Evolutionary conservation across 768 basidiomycete genomes (phyloP).

Genomic region (Pleurotus platypus): DNA sequence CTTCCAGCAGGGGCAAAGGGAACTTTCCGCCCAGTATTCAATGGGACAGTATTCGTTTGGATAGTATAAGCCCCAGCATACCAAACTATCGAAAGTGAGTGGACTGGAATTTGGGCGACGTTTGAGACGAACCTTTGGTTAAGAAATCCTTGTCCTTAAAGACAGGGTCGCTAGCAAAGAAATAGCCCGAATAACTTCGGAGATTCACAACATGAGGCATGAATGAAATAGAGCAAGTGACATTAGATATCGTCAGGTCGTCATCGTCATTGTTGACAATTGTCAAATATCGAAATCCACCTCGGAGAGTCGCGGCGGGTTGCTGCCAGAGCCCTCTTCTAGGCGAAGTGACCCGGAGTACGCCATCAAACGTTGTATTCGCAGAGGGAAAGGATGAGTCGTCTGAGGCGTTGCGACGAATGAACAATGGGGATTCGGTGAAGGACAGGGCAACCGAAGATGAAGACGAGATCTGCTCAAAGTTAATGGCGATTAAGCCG

Average conservation of each 20-base stretch:
- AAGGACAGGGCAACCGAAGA: constrained; percentile 49
- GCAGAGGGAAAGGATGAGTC: constrained; percentile 48
- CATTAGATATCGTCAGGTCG: constrained; percentile 40
- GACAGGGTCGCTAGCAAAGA: constrained; percentile 40
- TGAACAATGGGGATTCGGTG: constrained; percentile 55
- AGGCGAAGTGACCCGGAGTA: constrained; percentile 36
- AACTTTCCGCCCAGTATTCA: constrained; percentile 46
- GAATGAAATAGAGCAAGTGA: constrained; percentile 49
- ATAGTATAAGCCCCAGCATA: constrained; percentile 62
- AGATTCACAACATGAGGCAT: constrained; percentile 49
- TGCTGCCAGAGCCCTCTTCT: constrained; percentile 43
- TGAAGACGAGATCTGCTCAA: constrained; percentile 26
- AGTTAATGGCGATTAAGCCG: constrained; percentile 46
- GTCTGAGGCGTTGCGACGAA: constrained; percentile 48
- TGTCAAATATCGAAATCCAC: constrained; percentile 53
- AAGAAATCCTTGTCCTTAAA: constrained; percentile 45
- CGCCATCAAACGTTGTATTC: constrained; percentile 37
- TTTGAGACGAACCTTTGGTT: constrained; percentile 36
- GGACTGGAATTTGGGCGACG: not conserved
- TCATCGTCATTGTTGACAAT: constrained; percentile 33
- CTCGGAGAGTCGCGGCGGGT: constrained; percentile 39
- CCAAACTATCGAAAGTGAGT: constrained; percentile 36
- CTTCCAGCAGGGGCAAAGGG: constrained; percentile 43
- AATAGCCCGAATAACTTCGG: constrained; percentile 49
- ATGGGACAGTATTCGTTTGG: constrained; percentile 50